A percentile compares a stretch with the other conserved stretches of the same genome.
Conservation (phyloP, 1,284 basidiomycete species). For the Marasmius oreades region DNA sequence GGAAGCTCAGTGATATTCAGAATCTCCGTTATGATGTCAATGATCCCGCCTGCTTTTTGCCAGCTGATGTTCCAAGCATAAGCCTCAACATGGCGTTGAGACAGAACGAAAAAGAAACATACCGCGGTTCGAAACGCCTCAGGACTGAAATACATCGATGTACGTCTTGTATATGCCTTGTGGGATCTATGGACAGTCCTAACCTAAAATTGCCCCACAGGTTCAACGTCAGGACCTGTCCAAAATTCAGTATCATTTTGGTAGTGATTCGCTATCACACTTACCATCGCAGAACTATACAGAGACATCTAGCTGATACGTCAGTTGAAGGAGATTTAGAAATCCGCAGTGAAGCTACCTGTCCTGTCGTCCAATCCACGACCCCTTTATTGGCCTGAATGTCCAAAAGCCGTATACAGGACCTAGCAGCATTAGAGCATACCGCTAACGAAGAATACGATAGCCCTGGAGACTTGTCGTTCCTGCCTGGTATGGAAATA, state of each 20-base stretch:
- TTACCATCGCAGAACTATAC: not conserved
- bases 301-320: not conserved
- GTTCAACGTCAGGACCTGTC: not conserved
- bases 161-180: not conserved
- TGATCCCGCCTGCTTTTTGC: not conserved
- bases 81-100: not conserved
- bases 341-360: not conserved
- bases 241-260: not conserved
- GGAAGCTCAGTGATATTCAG: not conserved
- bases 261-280: not conserved
- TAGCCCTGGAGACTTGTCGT: not conserved
- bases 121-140: not conserved
- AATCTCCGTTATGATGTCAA: not conserved
- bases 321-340: not conserved
- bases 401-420: constrained; percentile 1
- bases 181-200: not conserved
- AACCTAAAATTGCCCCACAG: not conserved
- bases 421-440: not conserved
- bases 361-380: not conserved
- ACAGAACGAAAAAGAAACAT: not conserved
- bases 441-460: not conserved
- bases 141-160: not conserved
- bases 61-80: not conserved
- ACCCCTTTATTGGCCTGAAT: not conserved
- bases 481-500: not conserved